Conservation (phyloP, 2,329 filamentous ascomycete genomes). For the Phialemonium atrogriseum region DNA sequence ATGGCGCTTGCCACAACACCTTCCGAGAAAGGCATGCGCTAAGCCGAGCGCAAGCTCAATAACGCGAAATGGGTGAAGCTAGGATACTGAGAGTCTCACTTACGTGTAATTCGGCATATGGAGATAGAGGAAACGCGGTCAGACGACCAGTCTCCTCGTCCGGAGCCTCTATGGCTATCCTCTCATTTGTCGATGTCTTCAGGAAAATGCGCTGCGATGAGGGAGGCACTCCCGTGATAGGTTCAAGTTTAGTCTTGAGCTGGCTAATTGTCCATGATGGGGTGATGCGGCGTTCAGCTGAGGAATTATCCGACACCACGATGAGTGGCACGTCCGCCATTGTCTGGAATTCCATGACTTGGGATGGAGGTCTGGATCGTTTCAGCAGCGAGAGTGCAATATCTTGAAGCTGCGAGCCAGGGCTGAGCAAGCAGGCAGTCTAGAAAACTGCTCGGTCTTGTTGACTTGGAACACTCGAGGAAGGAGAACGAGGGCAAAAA, state of each 20-base stretch:
- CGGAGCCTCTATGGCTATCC: conserved; percentile 56
- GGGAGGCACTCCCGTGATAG: conserved; percentile 85
- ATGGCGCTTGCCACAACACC: too few relatives aligned
- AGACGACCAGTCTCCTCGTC: conserved; percentile 66
- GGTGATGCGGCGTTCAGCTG: conserved; percentile 83
- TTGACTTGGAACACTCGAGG: too few relatives aligned
- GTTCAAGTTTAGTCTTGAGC: conserved; percentile 81
- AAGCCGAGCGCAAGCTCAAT: too few relatives aligned
- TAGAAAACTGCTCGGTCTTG: too few relatives aligned
- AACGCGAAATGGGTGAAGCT: too few relatives aligned
- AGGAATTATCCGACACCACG: conserved; percentile 66
- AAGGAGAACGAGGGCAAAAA: too few relatives aligned
- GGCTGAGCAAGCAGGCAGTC: too few relatives aligned
- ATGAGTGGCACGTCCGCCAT: conserved; percentile 70
- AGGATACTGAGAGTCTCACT: conserved; percentile 35
- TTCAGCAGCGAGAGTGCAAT: background rate
- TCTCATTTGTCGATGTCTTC: conserved; percentile 52
- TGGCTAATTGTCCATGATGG: conserved; percentile 84
- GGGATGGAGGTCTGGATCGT: too few relatives aligned
- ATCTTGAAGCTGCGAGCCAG: background rate
- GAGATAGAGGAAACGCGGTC: conserved; percentile 56
- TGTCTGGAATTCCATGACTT: too few relatives aligned
- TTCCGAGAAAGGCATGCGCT: too few relatives aligned
- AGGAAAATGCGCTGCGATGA: conserved; percentile 67
- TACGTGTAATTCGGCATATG: conserved; percentile 75